Conservation (phyloP, 352 stramenopile genomes). For the Phytophthora idaei region DNA sequence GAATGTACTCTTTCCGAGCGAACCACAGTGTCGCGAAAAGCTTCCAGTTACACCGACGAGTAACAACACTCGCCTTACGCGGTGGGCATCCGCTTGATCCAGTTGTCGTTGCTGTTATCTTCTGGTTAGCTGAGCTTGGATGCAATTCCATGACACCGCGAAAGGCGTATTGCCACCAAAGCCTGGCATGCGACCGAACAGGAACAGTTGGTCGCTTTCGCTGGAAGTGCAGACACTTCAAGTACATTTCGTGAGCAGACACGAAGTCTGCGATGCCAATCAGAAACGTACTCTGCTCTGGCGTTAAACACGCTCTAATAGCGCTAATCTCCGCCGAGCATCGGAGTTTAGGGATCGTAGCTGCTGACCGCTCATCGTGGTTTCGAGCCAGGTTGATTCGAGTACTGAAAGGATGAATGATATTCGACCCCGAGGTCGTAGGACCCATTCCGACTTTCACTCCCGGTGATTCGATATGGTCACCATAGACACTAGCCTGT, state of each 20-base stretch:
- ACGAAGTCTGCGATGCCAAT: constrained; percentile 80
- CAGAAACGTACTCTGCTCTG: constrained; percentile 79
- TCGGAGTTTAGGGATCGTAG: constrained; percentile 73
- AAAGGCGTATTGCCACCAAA: constrained; percentile 85
- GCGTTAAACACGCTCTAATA: constrained; percentile 66
- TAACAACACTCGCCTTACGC: constrained; percentile 14
- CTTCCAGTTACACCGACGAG: constrained; percentile 57
- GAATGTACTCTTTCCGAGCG: constrained; percentile 74
- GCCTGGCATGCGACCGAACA: constrained; percentile 48
- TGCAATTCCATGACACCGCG: constrained; percentile 73
- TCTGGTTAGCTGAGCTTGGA: constrained; percentile 12
- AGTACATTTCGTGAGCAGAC: constrained; percentile 80
- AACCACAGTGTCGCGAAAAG: constrained; percentile 64
- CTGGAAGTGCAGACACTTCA: constrained; percentile 82
- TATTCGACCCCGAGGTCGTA: constrained; percentile 48
- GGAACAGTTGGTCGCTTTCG: constrained; percentile 61
- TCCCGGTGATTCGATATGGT: constrained; percentile 37
- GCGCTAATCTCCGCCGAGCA: constrained; percentile 74
- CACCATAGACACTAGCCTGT: constrained; percentile 68
- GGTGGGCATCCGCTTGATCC: neutral
- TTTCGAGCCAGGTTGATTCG: constrained; percentile 82
- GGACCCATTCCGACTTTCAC: constrained; percentile 14
- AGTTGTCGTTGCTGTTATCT: neutral
- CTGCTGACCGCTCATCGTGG: constrained; percentile 68
- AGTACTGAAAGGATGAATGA: constrained; percentile 78